phyloP scores from a whole-genome alignment of 805 yeast genomes.

The Saccharomycopsis sp. region DNA sequence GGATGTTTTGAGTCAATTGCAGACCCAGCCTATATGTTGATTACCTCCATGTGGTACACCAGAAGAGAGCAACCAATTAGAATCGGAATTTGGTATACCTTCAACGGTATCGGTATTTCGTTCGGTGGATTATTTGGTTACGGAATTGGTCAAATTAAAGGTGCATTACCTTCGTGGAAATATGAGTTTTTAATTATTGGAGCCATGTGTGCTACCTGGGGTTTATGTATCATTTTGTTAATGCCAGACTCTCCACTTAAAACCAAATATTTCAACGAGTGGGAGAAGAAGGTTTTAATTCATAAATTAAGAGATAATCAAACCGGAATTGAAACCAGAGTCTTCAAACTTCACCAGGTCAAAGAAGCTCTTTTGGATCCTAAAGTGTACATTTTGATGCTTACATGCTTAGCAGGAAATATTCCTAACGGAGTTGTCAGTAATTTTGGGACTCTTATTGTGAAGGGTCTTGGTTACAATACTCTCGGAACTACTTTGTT shows the following conservation, averaged over 20 bases:
- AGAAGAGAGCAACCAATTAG: conserved; percentile 29
- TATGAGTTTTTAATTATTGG: conserved; percentile 19
- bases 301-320: conserved; percentile 28
- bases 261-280: conserved; percentile 11
- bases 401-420: conserved; percentile 25
- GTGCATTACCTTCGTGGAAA: conserved; percentile 26
- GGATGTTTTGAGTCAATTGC: conserved; percentile 25
- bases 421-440: conserved; percentile 33
- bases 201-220: conserved; percentile 16
- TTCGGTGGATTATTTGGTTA: conserved; percentile 26
- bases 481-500: conserved; percentile 36
- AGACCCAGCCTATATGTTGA: conserved; percentile 30
- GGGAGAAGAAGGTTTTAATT: conserved; percentile 16
- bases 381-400: conserved; percentile 32
- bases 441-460: conserved; percentile 27
- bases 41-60: conserved; percentile 31
- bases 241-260: conserved; percentile 17
- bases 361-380: conserved; percentile 38
- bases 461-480: conserved; percentile 35
- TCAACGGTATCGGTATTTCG: conserved; percentile 28
- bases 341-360: conserved; percentile 37
- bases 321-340: conserved; percentile 38
- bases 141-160: conserved; percentile 25
- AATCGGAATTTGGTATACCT: conserved; percentile 32
- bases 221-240: conserved; percentile 9